Percentiles rank a stretch among this genome's conserved stretches.
These are phyloP conservation scores for Blastosporella zonata DNA, from an alignment of 1,284 basidiomycete genomes.

Conservation along the genomic window DNA sequence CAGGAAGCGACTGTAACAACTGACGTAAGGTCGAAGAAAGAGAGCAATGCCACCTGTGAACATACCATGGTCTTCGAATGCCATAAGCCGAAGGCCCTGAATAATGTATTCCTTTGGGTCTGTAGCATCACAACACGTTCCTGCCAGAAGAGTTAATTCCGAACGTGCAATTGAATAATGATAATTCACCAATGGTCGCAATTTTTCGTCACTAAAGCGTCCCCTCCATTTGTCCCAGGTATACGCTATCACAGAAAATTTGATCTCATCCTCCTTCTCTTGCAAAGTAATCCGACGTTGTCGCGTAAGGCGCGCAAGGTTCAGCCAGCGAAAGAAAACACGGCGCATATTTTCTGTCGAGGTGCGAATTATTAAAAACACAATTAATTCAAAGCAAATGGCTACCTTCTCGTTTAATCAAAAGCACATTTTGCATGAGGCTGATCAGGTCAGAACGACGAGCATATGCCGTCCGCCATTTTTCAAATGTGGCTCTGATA, in stretches of 20 bases:
- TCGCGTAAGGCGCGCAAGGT: constrained; percentile 51
- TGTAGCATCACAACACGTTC: constrained; percentile 58
- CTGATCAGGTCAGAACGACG: constrained; percentile 67
- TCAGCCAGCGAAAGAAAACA: constrained; percentile 69
- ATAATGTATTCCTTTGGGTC: constrained; percentile 56
- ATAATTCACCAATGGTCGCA: constrained; percentile 58
- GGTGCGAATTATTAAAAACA: neutral
- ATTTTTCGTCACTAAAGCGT: constrained; percentile 55
- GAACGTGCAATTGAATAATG: neutral
- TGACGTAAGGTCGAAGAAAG: constrained; percentile 10
- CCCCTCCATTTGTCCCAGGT: constrained; percentile 80
- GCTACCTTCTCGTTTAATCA: constrained; percentile 72
- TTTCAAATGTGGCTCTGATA: constrained; percentile 52
- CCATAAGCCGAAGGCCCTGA: constrained; percentile 69
- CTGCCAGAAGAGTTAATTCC: constrained; percentile 34
- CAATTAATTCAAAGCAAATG: neutral
- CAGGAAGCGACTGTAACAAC: constrained; percentile 61
- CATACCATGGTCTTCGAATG: constrained; percentile 66
- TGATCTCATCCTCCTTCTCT: constrained; percentile 61
- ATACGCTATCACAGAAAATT: constrained; percentile 42
- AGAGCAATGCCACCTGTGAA: constrained; percentile 12
- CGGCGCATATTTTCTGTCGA: constrained; percentile 59
- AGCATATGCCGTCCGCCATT: constrained; percentile 61
- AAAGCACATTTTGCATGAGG: constrained; percentile 77
- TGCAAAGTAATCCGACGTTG: constrained; percentile 56